Base-by-base conservation (phyloP, 257 asterid species). In the Leptodermis oblonga region DNA sequence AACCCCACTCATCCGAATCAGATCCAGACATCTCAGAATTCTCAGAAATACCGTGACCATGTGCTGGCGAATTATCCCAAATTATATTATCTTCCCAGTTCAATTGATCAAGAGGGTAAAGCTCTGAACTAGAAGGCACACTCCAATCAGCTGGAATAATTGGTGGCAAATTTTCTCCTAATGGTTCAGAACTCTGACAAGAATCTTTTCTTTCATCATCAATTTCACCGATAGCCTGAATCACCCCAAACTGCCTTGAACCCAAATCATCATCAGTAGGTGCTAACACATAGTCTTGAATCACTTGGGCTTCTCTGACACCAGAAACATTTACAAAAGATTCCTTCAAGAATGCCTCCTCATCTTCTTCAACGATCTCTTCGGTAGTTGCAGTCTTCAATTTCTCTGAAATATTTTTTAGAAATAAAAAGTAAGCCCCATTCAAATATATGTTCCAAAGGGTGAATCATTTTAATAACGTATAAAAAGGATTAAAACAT, bases 61-160 rank as follows among this genome's bases (percentile, higher is more conserved):
- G 70, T 41, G 80, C 76, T 31, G 97, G 96, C 65, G 99, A 87
- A 78, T 81, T 82, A 72, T 84, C 83, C 99, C 99, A 94, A 76
- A 89, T 82, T 79, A 94, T 91, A 75, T 76, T 81, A 77, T 91
- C 97, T 80, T 94, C 99, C 99, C 99, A 94, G 75, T 94, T 89
- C 79, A 87, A 86, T 81, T 94, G 99, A 72, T 89, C 97, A 79
- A 94, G 87, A 65, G 96, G 92, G 76, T 81, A 83, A 67, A 87
- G 84, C 43, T 87, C 79, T 30, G 87, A 71, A 41, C 88, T 78
- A 61, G 68, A 76, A 55, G 78, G 77, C 18, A 78, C 73, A 62
- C 75, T 79, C 85, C 79, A 78, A 72, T 82, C 91, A 6, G 80
- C 56, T 70, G 80, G 75, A 63, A 82, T 67, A 67, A 76, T 73